Evolutionary conservation across 441 rosid genomes (phyloP).

Genomic region (Hura crepitans): DNA sequence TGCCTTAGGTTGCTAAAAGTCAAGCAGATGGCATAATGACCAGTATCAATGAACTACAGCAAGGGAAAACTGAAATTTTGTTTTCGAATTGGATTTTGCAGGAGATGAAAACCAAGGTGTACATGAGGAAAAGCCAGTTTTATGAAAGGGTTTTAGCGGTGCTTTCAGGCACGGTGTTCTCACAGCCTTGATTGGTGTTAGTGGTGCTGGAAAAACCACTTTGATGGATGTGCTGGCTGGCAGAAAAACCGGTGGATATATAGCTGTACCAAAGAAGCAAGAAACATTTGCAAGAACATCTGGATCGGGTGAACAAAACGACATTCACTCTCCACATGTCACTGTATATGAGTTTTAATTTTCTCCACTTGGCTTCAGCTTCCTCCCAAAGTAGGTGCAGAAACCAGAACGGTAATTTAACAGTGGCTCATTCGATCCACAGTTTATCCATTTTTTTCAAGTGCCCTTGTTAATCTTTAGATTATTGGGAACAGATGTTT

Average conservation of each 20-base stretch:
- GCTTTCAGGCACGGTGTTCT: constrained; percentile 82
- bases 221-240: constrained; percentile 49
- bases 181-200: constrained; percentile 85
- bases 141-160: constrained; percentile 65
- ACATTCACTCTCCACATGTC: constrained; percentile 30
- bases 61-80: not conserved
- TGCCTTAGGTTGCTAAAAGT: constrained; percentile 50
- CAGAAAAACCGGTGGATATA: constrained; percentile 42
- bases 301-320: constrained; percentile 32
- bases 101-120: constrained; percentile 43
- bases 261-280: constrained; percentile 40
- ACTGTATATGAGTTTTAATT: constrained; percentile 40
- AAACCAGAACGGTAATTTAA: constrained; percentile 36
- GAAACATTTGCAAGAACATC: constrained; percentile 43
- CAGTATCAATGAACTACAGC: not conserved
- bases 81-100: not conserved
- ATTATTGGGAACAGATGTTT: constrained; percentile 26
- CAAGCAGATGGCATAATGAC: not conserved
- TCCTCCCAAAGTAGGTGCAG: constrained; percentile 28
- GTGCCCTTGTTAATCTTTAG: not conserved
- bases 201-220: constrained; percentile 75
- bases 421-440: not conserved
- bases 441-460: not conserved
- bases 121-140: constrained; percentile 42
- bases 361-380: constrained; percentile 46